Percentiles rank a stretch among this genome's conserved stretches.
phyloP scores from a whole-genome alignment of 345 rosid genomes.

The Chamaenerion angustifolium region DNA sequence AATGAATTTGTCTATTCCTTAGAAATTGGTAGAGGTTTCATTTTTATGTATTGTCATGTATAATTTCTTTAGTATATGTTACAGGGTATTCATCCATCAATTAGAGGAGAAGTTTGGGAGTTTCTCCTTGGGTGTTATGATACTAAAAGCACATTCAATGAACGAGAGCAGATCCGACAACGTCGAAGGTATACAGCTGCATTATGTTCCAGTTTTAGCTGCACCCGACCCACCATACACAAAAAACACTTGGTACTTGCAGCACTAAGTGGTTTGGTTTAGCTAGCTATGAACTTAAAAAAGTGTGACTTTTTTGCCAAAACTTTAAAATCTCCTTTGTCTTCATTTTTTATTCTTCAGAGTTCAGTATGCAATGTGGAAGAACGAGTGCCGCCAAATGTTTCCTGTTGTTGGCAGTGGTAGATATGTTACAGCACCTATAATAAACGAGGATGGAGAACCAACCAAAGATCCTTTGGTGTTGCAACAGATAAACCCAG shows the following conservation, averaged over 20 bases:
- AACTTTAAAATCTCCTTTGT: background rate
- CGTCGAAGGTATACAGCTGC: constrained; percentile 49
- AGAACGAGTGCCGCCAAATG: constrained; percentile 53
- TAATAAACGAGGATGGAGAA: constrained; percentile 67
- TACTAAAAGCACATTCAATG: constrained; percentile 77
- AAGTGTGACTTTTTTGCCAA: background rate
- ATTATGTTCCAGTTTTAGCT: background rate
- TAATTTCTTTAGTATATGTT: constrained; percentile 1
- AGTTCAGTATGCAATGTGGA: constrained; percentile 62
- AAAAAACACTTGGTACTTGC: too few relatives aligned
- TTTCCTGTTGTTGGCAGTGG: constrained; percentile 91
- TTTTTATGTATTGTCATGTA: background rate
- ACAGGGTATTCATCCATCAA: constrained; percentile 91
- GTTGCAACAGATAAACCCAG: constrained; percentile 48
- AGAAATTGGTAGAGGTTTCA: background rate
- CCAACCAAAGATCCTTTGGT: constrained; percentile 78
- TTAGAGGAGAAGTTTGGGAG: constrained; percentile 99
- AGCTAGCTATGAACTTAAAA: background rate
- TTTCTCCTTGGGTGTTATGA: constrained; percentile 90
- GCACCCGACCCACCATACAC: background rate
- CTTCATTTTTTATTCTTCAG: constrained; percentile 22
- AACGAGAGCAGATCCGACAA: constrained; percentile 66
- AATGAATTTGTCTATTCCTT: background rate
- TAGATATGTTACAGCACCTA: constrained; percentile 75
- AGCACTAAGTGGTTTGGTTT: too few relatives aligned